phyloP scores from a whole-genome alignment of 2,329 filamentous ascomycete species.

The Leptodontidium sp. region DNA sequence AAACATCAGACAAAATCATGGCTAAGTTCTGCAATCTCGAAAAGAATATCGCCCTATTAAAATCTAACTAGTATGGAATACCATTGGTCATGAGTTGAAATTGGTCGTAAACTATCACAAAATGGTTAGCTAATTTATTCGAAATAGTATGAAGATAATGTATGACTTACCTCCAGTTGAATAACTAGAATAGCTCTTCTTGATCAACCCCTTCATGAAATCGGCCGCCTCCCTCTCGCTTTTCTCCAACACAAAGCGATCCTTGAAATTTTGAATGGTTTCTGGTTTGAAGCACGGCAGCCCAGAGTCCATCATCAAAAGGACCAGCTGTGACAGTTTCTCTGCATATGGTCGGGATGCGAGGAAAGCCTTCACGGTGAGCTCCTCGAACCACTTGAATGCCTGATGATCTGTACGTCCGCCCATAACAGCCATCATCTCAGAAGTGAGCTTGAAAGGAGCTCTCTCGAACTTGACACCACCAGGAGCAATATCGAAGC shows the following conservation, averaged over 20 bases:
- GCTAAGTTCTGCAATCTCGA: neutral
- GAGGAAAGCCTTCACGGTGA: slow-evolving; percentile 95
- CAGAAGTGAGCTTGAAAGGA: slow-evolving; percentile 95
- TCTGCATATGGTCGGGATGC: slow-evolving; percentile 86
- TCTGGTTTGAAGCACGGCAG: slow-evolving; percentile 98
- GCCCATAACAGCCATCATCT: slow-evolving; percentile 99
- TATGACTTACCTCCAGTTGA: slow-evolving; percentile 69
- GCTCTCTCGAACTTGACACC: slow-evolving; percentile 98
- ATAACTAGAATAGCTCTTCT: slow-evolving; percentile 89
- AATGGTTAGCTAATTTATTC: neutral
- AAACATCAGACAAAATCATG: neutral
- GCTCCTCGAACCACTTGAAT: slow-evolving; percentile 95
- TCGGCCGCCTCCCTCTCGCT: slow-evolving; percentile 92
- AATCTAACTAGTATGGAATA: slow-evolving; percentile 75
- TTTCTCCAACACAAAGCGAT: slow-evolving; percentile 92
- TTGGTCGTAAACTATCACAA: slow-evolving; percentile 80
- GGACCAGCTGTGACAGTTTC: slow-evolving; percentile 88
- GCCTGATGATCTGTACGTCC: slow-evolving; percentile 83
- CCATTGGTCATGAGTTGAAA: slow-evolving; percentile 98
- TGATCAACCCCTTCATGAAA: slow-evolving; percentile 88
- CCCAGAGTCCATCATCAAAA: slow-evolving; percentile 95
- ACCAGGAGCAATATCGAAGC: slow-evolving; percentile 97
- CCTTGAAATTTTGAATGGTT: slow-evolving; percentile 89
- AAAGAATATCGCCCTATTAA: neutral
- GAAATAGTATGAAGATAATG: neutral